Evolutionary conservation across 2,329 filamentous ascomycete genomes (phyloP), one percentile per base, ranked within the genome.

Genomic region (Fusarium longipes): DNA sequence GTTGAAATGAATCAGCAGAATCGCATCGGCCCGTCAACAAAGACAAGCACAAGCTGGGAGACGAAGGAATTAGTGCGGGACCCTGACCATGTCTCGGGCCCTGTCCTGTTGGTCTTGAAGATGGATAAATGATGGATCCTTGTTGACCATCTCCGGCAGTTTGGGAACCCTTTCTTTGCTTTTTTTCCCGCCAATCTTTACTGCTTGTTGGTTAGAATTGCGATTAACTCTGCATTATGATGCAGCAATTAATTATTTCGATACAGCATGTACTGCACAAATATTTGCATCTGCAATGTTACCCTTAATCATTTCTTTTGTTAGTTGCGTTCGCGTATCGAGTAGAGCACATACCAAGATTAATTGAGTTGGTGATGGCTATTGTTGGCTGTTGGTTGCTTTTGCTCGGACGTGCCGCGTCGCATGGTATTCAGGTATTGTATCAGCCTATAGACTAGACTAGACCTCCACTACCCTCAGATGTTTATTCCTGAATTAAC

Each of bases 281-380:
- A 29, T 25, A 33, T 32, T 15, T 14, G 15, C 27, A 43, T 5
- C 29, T 48, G 27, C 35, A n/a, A n/a, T 39, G 43, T 20, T 12
- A 58, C 35, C 56, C 29, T 24, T 53, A 42, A 18, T 32, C 30
- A 5, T 40, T 24, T 49, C 45, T 38, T 25, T 29, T 48, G 22
- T 50, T 40, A 33, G 49, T 54, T 45, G 36, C 50, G 50, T 52
- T 68, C 65, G 65, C 65, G 60, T 65, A 67, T 67, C 65, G 65
- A 54, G 42, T 30, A 57, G 32, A 44, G 29, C 18, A 22, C n/a
- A n/a, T n/a, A 20, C 27, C 24, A 30, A 29, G 17, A 32, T 38
- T 27, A 33, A 32, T 17, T 35, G 29, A 24, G 9, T n/a, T 35
- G 29, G n/a, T 18, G 10, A 27, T 53, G 9, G n/a, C 25, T 49